A percentile compares a stretch with the other conserved stretches of the same genome.
Evolutionary conservation across 331 rosid species (phyloP).

Genomic region (Stylosanthes scabra): DNA sequence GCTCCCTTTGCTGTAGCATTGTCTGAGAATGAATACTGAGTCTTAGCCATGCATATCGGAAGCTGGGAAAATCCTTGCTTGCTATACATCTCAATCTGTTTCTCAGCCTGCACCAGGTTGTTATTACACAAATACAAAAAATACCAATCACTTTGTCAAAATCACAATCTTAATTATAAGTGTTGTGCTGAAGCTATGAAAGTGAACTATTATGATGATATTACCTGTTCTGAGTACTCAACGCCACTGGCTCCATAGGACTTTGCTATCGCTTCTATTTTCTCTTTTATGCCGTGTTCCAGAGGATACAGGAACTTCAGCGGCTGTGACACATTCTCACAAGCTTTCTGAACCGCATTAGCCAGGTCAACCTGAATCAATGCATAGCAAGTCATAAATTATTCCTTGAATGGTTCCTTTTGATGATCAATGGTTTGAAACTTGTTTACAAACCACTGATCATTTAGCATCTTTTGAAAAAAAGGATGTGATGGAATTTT

Average conservation of each 20-base stretch:
- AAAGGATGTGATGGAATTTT: no score
- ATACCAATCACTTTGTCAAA: conserved; percentile 18
- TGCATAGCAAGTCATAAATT: conserved; percentile 24
- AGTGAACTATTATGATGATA: conserved; percentile 19
- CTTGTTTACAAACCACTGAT: not conserved
- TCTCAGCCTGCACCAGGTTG: conserved; percentile 86
- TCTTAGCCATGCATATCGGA: conserved; percentile 99
- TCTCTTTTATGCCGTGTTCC: conserved; percentile 78
- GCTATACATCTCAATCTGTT: conserved; percentile 89
- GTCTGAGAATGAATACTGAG: conserved; percentile 95
- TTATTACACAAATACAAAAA: conserved; percentile 34
- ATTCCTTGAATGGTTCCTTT: conserved; percentile 3
- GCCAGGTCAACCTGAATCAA: conserved; percentile 90
- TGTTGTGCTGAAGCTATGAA: conserved; percentile 10
- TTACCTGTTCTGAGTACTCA: conserved; percentile 92
- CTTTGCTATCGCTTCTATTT: conserved; percentile 92
- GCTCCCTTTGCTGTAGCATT: conserved; percentile 88
- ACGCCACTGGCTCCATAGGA: conserved; percentile 94
- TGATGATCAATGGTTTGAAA: conserved; percentile 12
- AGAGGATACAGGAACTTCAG: conserved; percentile 86
- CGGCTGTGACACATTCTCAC: conserved; percentile 77
- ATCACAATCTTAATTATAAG: not conserved
- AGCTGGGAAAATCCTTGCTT: conserved; percentile 92
- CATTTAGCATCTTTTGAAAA: conserved; percentile 15
- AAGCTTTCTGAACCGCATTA: conserved; percentile 84